Evolutionary conservation across 345 rosid species (phyloP).

Genomic region (Gynandropsis gynandra): DNA sequence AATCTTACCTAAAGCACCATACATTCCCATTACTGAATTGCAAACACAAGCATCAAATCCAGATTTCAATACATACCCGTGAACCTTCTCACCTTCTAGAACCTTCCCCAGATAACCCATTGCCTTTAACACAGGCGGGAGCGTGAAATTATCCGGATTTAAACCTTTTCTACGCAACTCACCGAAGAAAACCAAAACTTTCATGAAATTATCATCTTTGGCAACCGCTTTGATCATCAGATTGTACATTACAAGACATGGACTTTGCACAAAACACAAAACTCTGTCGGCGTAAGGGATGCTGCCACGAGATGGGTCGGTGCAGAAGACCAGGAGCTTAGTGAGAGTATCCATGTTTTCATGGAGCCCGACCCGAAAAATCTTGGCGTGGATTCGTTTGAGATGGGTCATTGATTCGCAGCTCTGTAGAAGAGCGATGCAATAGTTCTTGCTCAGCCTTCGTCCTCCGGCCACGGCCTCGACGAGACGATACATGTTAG

Average conservation of each 20-base stretch:
- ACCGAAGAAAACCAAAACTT: slow-evolving; percentile 38
- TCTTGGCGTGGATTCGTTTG: slow-evolving; percentile 42
- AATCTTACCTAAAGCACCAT: slow-evolving; percentile 35
- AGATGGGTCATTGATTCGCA: slow-evolving; percentile 37
- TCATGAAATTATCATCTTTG: slow-evolving; percentile 30
- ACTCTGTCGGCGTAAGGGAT: slow-evolving; percentile 32
- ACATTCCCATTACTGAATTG: slow-evolving; percentile 68
- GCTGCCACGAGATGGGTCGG: slow-evolving; percentile 30
- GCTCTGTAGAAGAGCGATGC: slow-evolving; percentile 31
- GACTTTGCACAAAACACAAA: slow-evolving; percentile 23
- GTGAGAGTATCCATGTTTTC: slow-evolving; percentile 26
- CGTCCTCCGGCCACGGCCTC: too few species aligned
- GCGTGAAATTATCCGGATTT: slow-evolving; percentile 69
- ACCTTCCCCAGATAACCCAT: slow-evolving; percentile 30
- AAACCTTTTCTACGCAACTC: slow-evolving; percentile 44
- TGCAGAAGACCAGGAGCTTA: slow-evolving; percentile 40
- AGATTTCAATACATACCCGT: slow-evolving; percentile 46
- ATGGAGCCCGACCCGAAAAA: slow-evolving; percentile 36
- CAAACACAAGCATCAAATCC: slow-evolving; percentile 58
- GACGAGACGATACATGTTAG: too few species aligned
- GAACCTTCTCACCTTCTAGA: slow-evolving; percentile 40
- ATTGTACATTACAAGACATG: slow-evolving; percentile 44
- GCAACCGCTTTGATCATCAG: slow-evolving; percentile 51
- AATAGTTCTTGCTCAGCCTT: slow-evolving; percentile 17
- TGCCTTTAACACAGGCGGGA: slow-evolving; percentile 52